phyloP scores from a whole-genome alignment of 805 yeast genomes.

The Cephaloascus fragrans region DNA sequence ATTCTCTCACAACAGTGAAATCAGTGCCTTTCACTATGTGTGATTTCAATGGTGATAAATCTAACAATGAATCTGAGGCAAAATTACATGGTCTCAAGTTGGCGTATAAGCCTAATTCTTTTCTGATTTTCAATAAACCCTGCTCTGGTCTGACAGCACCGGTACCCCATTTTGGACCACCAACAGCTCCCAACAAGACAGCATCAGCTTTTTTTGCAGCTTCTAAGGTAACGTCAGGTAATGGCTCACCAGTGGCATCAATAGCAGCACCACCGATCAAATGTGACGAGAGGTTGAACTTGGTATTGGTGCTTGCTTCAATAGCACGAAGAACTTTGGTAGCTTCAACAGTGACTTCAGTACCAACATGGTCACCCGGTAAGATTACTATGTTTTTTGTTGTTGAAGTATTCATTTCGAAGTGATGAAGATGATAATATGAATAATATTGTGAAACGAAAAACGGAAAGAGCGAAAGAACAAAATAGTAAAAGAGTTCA shows the following conservation, averaged over 20 bases:
- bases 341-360: slow-evolving; percentile 84
- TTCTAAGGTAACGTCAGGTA: slow-evolving; percentile 74
- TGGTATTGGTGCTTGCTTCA: slow-evolving; percentile 34
- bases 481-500: too few relatives aligned
- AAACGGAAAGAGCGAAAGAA: too few relatives aligned
- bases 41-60: slow-evolving; percentile 79
- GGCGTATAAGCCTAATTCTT: slow-evolving; percentile 89
- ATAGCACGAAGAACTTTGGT: slow-evolving; percentile 83
- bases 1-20: slow-evolving; percentile 88
- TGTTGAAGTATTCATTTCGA: too few relatives aligned
- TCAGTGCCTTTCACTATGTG: slow-evolving; percentile 86
- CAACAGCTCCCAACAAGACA: slow-evolving; percentile 95
- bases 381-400: slow-evolving; percentile 51
- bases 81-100: slow-evolving; percentile 95
- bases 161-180: slow-evolving; percentile 99
- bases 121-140: slow-evolving; percentile 88
- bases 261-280: slow-evolving; percentile 98
- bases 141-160: slow-evolving; percentile 96
- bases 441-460: too few relatives aligned
- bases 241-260: slow-evolving; percentile 90
- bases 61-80: slow-evolving; percentile 73
- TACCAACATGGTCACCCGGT: slow-evolving; percentile 97
- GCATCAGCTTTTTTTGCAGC: slow-evolving; percentile 88
- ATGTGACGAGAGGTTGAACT: slow-evolving; percentile 73
- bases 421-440: too few relatives aligned